phyloP scores from a whole-genome alignment of 2,329 filamentous ascomycete genomes.

The Orbilia quercus region DNA sequence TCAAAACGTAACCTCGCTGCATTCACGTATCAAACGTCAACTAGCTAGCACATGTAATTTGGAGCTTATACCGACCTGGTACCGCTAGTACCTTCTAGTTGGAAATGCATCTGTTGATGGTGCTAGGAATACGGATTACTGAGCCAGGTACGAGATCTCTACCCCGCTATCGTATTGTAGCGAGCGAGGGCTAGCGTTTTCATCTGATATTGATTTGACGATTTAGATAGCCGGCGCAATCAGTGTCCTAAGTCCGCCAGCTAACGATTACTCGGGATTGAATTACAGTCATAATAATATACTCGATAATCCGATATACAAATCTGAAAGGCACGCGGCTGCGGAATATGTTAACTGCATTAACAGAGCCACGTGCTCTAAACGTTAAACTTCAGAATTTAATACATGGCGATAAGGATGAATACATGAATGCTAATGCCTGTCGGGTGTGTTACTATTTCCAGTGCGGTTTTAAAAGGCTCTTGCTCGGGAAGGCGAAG shows the following conservation, averaged over 20 bases:
- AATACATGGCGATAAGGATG: conserved; percentile 42
- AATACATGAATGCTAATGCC: neutral
- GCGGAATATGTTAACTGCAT: neutral
- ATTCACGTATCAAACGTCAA: neutral
- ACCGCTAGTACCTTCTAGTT: conserved; percentile 7
- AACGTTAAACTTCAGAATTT: too few species aligned
- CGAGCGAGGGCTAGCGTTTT: too few species aligned
- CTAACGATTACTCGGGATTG: neutral
- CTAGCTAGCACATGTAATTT: conserved; percentile 4
- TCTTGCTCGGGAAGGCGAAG: conserved; percentile 48
- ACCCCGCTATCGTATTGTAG: conserved; percentile 26
- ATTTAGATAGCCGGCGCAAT: conserved; percentile 22
- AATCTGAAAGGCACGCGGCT: too few species aligned
- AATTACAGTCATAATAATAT: neutral
- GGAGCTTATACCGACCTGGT: neutral
- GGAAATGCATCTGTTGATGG: conserved; percentile 11
- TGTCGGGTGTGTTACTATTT: conserved; percentile 43
- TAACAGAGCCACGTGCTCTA: conserved; percentile 28
- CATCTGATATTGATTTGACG: conserved; percentile 27
- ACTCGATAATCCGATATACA: neutral
- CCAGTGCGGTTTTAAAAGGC: conserved; percentile 25
- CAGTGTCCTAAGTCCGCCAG: conserved; percentile 15
- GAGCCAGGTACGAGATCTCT: conserved; percentile 46
- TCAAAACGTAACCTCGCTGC: neutral
- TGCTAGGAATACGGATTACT: conserved; percentile 33